Percentiles rank a stretch among this genome's conserved stretches.
phyloP scores from a whole-genome alignment of 305 asterid species.

The Fraxinus floribunda region DNA sequence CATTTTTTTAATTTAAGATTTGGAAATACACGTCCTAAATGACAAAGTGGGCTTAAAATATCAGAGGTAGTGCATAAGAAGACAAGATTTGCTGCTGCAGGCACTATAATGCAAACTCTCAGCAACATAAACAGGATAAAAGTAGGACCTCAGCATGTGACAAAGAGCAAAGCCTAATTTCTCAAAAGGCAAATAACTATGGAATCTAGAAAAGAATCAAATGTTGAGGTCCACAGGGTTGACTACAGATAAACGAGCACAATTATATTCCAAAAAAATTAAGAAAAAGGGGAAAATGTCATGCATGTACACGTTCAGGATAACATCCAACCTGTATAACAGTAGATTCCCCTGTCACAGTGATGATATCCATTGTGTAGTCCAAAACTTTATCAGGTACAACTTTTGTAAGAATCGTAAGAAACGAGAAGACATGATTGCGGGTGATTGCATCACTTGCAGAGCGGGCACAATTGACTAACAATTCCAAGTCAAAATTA shows the following conservation, averaged over 20 bases:
- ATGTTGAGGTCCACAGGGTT: neutral
- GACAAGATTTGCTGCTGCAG: neutral
- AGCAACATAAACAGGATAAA: conserved; percentile 12
- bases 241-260: neutral
- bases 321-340: conserved; percentile 59
- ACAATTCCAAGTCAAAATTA: conserved; percentile 54
- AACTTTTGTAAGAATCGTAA: conserved; percentile 66
- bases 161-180: neutral
- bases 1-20: conserved; percentile 23
- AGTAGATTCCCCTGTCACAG: conserved; percentile 69
- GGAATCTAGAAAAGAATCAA: neutral
- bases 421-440: conserved; percentile 72
- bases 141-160: neutral
- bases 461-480: conserved; percentile 68
- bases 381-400: conserved; percentile 72
- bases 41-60: neutral
- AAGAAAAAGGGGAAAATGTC: neutral
- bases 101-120: conserved; percentile 11
- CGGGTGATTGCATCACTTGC: conserved; percentile 60
- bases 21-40: neutral
- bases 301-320: conserved; percentile 14
- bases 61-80: neutral
- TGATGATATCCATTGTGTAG: conserved; percentile 63
- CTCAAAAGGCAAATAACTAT: neutral
- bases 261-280: neutral